These are phyloP conservation scores for Kluyveromyces starmeri DNA, from an alignment of 805 yeast species.

Conservation along the genomic window DNA sequence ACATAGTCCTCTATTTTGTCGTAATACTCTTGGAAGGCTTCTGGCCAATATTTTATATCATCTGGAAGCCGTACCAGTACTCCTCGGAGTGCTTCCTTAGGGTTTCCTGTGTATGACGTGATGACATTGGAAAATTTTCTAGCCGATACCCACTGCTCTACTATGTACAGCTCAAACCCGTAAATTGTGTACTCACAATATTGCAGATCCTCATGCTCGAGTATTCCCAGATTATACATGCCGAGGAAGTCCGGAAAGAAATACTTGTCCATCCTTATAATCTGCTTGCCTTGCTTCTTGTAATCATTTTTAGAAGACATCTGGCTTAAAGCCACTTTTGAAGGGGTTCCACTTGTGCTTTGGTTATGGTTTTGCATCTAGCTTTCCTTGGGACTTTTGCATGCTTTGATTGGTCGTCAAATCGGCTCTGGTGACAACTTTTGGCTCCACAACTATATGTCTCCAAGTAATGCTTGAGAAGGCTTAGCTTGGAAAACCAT, in stretches of 20 bases:
- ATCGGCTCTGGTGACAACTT: too few species aligned
- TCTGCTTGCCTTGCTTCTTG: not conserved
- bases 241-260: constrained; percentile 53
- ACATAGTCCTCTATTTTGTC: constrained; percentile 58
- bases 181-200: constrained; percentile 41
- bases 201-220: constrained; percentile 30
- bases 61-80: constrained; percentile 45
- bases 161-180: constrained; percentile 86
- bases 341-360: not conserved
- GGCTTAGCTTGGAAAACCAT: too few species aligned
- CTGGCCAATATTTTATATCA: constrained; percentile 27
- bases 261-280: not conserved
- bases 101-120: constrained; percentile 79
- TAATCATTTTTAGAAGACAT: not conserved
- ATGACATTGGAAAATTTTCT: constrained; percentile 60
- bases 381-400: not conserved
- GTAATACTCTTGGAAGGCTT: constrained; percentile 48
- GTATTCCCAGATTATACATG: constrained; percentile 37
- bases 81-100: constrained; percentile 53
- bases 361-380: not conserved
- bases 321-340: not conserved
- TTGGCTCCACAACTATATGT: too few species aligned
- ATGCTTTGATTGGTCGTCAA: too few species aligned
- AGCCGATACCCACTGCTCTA: constrained; percentile 89
- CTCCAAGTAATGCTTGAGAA: too few species aligned